Base-by-base conservation (phyloP, 2,329 filamentous ascomycete genomes). In the Diaporthe ampelina region DNA sequence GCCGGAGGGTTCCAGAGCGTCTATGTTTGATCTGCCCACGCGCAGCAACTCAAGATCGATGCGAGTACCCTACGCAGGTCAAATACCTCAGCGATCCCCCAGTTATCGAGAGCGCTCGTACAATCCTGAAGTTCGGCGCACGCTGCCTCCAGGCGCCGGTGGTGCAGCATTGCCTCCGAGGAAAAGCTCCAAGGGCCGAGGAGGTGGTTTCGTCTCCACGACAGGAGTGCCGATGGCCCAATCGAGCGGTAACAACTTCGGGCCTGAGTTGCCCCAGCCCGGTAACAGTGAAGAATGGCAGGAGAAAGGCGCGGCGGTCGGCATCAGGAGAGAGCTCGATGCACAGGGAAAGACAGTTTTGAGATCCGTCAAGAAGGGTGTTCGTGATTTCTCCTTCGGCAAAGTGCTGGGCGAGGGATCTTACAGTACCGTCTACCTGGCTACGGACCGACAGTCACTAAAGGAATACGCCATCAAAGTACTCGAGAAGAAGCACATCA, bases 381-480 rank as follows among this genome's bases (percentile, higher is more conserved):
- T 99, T 58, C 94, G 97, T 78, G 97, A 99, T 85, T 99, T 99
- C 84, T 93, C 93, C 50, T 99, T 99, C 84, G 95, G 95, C 32
- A 91, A 94, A 72, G 93, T 96, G 3, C 88, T 99, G 2, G 97
- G 97, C 74, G 97, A 99, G 84, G 97, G 97, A 35, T 99, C 97
- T 8, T 99, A 99, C 89, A 98, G 96, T 81, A 98, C 95, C 11
- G 97, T 99, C 50, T 91, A 97, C 77, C 91, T 97, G 70, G 97
- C 95, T 50, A 98, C 95, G 5, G 97, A 99, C 83, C 92, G 96
- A 76, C 95, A 98, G 83, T 98, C 95, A 1, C 86, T 97, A 74
- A 97, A 97, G 80, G 96, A 99, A 83, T 98, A 98, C 81, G 97
- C 97, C 35, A 95, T 99, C 85, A 99, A 99, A 83, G 96, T 99